These are phyloP conservation scores for Fusarium sterilihyphosum DNA, from an alignment of 2,329 filamentous ascomycete species.

Conservation along the genomic window DNA sequence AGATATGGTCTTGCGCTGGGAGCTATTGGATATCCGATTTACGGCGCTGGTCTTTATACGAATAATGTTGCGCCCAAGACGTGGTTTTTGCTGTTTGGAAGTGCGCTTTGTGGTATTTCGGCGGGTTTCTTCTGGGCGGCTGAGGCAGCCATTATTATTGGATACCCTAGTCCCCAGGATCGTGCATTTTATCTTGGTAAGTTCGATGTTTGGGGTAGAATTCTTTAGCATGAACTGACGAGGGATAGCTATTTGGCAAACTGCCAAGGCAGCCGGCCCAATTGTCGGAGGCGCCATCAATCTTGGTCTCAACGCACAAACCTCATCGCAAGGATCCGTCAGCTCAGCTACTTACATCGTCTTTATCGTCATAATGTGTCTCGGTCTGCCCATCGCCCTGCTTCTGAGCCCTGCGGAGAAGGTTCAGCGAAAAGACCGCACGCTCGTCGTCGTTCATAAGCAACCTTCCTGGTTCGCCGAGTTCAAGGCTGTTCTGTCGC, in stretches of 20 bases:
- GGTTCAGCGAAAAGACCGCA: constrained; percentile 16
- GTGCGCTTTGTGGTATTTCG: constrained; percentile 53
- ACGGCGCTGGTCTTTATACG: constrained; percentile 15
- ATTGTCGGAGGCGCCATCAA: constrained; percentile 72
- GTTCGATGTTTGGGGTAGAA: rapidly evolving
- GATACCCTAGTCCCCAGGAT: constrained; percentile 14
- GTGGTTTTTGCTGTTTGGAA: constrained; percentile 25
- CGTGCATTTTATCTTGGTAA: constrained; percentile 18
- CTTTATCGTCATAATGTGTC: constrained; percentile 20
- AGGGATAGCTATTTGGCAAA: constrained; percentile 69
- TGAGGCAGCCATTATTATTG: constrained; percentile 52
- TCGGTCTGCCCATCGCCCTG: neutral
- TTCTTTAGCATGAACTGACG: neutral
- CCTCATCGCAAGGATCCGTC: constrained; percentile 3
- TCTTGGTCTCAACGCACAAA: constrained; percentile 64
- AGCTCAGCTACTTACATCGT: constrained; percentile 23
- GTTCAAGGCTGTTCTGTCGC: constrained; percentile 19
- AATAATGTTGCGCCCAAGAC: constrained; percentile 39
- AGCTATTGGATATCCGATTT: constrained; percentile 12
- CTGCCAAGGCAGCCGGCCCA: constrained; percentile 61
- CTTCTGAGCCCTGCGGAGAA: constrained; percentile 5
- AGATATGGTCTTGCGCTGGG: constrained; percentile 2
- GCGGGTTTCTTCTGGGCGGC: constrained; percentile 50
- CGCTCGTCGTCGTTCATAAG: neutral
- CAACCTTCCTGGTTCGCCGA: constrained; percentile 17